phyloP scores from a whole-genome alignment of 2,329 filamentous ascomycete species.

The Xylariaceae sp. region DNA sequence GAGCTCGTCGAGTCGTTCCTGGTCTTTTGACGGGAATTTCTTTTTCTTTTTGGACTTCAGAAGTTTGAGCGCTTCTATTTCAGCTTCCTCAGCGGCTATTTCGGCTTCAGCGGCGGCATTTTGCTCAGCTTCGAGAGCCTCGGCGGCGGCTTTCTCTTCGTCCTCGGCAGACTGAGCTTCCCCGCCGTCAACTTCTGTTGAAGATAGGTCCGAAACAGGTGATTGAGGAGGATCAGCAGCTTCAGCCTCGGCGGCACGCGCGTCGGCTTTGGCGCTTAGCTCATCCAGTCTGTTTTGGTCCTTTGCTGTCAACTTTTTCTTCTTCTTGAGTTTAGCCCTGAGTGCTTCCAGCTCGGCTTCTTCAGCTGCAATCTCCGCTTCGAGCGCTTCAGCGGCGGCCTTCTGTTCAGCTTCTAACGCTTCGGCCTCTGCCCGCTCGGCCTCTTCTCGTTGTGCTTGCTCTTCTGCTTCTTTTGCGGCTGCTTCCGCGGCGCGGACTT shows the following conservation, averaged over 20 bases:
- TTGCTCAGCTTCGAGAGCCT: not conserved
- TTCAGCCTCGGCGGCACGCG: constrained; percentile 3
- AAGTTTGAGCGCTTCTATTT: constrained; percentile 24
- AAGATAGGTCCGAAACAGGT: constrained; percentile 17
- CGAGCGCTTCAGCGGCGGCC: constrained; percentile 19
- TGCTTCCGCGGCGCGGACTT: constrained; percentile 23
- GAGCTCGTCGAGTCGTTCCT: constrained; percentile 12
- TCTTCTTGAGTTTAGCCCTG: constrained; percentile 31
- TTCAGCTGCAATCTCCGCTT: constrained; percentile 15
- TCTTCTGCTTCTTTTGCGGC: constrained; percentile 23
- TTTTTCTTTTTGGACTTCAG: constrained; percentile 10
- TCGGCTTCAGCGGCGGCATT: constrained; percentile 18
- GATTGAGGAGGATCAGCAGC: too few relatives aligned
- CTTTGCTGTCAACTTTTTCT: constrained; percentile 35
- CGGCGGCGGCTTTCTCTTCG: constrained; percentile 16
- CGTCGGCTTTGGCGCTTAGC: constrained; percentile 17
- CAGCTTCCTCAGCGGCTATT: constrained; percentile 29
- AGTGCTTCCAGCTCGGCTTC: constrained; percentile 25
- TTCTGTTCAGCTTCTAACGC: not conserved
- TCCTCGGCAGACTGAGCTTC: constrained; percentile 27
- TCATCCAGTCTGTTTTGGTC: constrained; percentile 27
- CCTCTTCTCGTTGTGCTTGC: constrained; percentile 4
- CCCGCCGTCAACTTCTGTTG: constrained; percentile 25
- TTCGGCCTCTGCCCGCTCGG: too few relatives aligned
- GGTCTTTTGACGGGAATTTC: constrained; percentile 7